Conservation (phyloP, 495 filamentous ascomycete genomes). For the Daldinia vernicosa region DNA sequence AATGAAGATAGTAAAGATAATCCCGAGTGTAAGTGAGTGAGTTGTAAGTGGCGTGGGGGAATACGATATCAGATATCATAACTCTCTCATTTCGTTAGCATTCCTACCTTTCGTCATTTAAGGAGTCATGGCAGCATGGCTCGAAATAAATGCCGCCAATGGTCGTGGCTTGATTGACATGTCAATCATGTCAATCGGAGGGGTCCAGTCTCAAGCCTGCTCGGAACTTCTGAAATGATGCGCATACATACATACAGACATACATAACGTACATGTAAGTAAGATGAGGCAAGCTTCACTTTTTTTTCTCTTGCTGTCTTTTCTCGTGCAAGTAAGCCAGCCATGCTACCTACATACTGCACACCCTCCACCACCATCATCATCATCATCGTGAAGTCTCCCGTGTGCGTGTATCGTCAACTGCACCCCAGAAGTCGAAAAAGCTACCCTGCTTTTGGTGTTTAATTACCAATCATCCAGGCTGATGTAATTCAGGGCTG, state of each 20-base stretch:
- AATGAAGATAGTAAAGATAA: background rate
- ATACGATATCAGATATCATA: slow-evolving; percentile 32
- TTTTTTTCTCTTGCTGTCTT: slow-evolving; percentile 1
- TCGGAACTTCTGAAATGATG: slow-evolving; percentile 12
- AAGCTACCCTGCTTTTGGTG: slow-evolving; percentile 12
- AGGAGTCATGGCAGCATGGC: slow-evolving; percentile 2
- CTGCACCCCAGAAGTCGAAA: slow-evolving; percentile 13
- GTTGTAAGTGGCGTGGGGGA: background rate
- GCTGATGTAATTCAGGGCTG: slow-evolving; percentile 20
- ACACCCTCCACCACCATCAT: too few species aligned
- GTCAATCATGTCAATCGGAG: slow-evolving; percentile 33
- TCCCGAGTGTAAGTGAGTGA: background rate
- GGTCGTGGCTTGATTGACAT: slow-evolving; percentile 20
- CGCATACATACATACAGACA: slow-evolving; percentile 3
- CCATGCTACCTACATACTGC: background rate
- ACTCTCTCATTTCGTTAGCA: slow-evolving; percentile 8
- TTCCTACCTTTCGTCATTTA: slow-evolving; percentile 7
- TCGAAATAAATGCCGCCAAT: slow-evolving; percentile 11
- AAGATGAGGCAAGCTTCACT: slow-evolving; percentile 36
- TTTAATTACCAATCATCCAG: slow-evolving; percentile 20
- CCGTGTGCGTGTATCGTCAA: slow-evolving; percentile 22
- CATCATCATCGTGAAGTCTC: background rate
- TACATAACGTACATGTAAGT: background rate
- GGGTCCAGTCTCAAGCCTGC: background rate
- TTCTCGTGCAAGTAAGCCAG: background rate